phyloP scores from a whole-genome alignment of 2,329 filamentous ascomycete genomes.

The Diplodia mutila region DNA sequence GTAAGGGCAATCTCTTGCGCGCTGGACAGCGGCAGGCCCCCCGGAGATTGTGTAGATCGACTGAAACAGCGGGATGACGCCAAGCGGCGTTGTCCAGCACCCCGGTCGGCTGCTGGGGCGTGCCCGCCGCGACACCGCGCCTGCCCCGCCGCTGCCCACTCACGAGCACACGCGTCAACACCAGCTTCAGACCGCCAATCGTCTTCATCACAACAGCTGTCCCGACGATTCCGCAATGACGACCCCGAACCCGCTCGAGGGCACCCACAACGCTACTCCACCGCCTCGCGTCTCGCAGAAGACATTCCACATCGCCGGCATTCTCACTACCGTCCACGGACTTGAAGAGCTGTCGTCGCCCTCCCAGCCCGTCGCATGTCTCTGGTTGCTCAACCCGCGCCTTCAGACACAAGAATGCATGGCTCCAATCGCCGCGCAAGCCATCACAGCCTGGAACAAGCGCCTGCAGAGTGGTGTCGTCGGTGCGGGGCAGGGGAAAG shows the following conservation, averaged over 20 bases:
- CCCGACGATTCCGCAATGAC: slow-evolving; percentile 32
- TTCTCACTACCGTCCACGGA: slow-evolving; percentile 80
- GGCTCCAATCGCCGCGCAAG: slow-evolving; percentile 70
- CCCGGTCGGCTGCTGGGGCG: neutral
- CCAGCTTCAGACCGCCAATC: neutral
- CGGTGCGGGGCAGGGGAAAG: slow-evolving; percentile 45
- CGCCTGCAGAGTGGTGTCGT: slow-evolving; percentile 37
- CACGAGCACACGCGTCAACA: neutral
- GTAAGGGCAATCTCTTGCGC: slow-evolving; percentile 18
- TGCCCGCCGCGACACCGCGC: neutral
- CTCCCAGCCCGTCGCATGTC: slow-evolving; percentile 65
- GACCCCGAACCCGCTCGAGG: slow-evolving; percentile 40
- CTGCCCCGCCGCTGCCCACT: neutral
- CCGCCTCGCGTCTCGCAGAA: slow-evolving; percentile 61
- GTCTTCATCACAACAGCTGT: neutral
- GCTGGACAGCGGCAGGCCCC: slow-evolving; percentile 18
- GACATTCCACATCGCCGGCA: slow-evolving; percentile 74
- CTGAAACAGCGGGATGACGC: slow-evolving; percentile 22
- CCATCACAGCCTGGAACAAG: slow-evolving; percentile 70
- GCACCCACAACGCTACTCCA: slow-evolving; percentile 33
- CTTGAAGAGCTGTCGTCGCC: slow-evolving; percentile 68
- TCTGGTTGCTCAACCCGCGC: slow-evolving; percentile 92
- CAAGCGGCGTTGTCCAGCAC: neutral
- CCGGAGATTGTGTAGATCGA: slow-evolving; percentile 20
- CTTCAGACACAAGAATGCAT: slow-evolving; percentile 72